Percentiles rank a stretch among this genome's conserved stretches.
Evolutionary conservation across 2,329 filamentous ascomycete species (phyloP).

Genomic region (Fusarium succisae): DNA sequence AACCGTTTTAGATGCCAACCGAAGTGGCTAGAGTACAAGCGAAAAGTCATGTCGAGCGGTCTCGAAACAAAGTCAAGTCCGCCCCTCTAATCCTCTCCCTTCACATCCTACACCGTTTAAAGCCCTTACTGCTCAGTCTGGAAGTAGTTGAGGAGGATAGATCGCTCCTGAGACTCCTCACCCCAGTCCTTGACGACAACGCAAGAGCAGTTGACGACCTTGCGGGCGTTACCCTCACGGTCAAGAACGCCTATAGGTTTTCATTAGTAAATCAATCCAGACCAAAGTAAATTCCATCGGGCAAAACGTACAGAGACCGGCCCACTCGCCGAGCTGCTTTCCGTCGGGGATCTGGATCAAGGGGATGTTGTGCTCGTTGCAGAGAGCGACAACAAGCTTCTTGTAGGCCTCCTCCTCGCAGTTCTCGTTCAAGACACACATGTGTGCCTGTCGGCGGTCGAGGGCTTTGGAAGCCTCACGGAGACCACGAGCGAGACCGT

Average conservation of each 20-base stretch:
- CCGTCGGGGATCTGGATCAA: constrained; percentile 99
- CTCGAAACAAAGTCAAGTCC: constrained; percentile 46
- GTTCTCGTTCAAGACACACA: constrained; percentile 99
- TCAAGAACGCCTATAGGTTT: constrained; percentile 83
- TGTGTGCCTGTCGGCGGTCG: constrained; percentile 98
- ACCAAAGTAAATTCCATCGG: neutral
- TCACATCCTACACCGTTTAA: constrained; percentile 48
- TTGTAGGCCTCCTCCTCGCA: constrained; percentile 99
- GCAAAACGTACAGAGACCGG: constrained; percentile 89
- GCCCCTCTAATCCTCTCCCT: constrained; percentile 53
- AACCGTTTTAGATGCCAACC: constrained; percentile 57
- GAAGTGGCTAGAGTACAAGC: constrained; percentile 59
- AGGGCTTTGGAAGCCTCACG: constrained; percentile 99
- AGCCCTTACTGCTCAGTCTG: constrained; percentile 78
- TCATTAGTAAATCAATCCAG: constrained; percentile 44
- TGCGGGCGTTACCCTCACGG: constrained; percentile 98
- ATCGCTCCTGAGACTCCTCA: constrained; percentile 99
- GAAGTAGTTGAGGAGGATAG: constrained; percentile 99
- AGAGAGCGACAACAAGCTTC: constrained; percentile 99
- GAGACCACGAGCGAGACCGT: constrained; percentile 97
- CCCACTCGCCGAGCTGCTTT: constrained; percentile 99
- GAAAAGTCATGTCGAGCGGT: constrained; percentile 49
- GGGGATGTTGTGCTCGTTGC: constrained; percentile 99
- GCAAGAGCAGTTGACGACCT: constrained; percentile 99
- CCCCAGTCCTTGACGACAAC: constrained; percentile 99